phyloP scores from a whole-genome alignment of 2,329 filamentous ascomycete species.

The Fusarium sp. region DNA sequence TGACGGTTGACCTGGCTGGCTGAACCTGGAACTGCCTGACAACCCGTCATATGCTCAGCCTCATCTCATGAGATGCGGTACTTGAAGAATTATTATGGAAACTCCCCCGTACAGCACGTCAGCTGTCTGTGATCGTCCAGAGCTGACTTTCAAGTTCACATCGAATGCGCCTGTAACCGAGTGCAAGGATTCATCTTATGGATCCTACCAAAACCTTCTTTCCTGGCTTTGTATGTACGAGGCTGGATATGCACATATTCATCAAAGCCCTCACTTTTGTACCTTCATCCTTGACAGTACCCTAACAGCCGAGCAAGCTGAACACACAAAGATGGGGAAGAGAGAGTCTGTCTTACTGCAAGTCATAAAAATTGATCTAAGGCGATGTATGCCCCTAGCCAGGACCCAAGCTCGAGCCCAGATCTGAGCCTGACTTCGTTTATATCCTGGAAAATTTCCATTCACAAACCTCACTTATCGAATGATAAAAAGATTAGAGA shows the following conservation, averaged over 20 bases:
- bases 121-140: slow-evolving; percentile 20
- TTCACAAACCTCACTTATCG: slow-evolving; percentile 31
- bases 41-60: slow-evolving; percentile 22
- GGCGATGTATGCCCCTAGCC: slow-evolving; percentile 4
- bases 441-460: slow-evolving; percentile 22
- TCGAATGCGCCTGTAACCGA: slow-evolving; percentile 15
- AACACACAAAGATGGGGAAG: slow-evolving; percentile 19
- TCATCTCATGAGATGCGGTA: slow-evolving; percentile 6
- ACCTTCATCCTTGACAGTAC: slow-evolving; percentile 1
- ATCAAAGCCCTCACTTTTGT: slow-evolving; percentile 3
- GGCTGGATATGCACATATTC: slow-evolving; percentile 3
- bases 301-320: slow-evolving; percentile 6
- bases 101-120: slow-evolving; percentile 14
- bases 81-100: slow-evolving; percentile 9
- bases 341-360: background rate
- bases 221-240: slow-evolving; percentile 3
- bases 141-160: slow-evolving; percentile 11
- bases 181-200: slow-evolving; percentile 19
- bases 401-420: slow-evolving; percentile 32
- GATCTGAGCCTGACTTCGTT: slow-evolving; percentile 27
- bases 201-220: slow-evolving; percentile 23
- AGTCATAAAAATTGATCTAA: slow-evolving; percentile 25
- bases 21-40: slow-evolving; percentile 28
- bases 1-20: slow-evolving; percentile 28
- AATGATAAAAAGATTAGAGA: slow-evolving; percentile 28